phyloP scores from a whole-genome alignment of 2,329 filamentous ascomycete genomes.

The Xylogone sp. region DNA sequence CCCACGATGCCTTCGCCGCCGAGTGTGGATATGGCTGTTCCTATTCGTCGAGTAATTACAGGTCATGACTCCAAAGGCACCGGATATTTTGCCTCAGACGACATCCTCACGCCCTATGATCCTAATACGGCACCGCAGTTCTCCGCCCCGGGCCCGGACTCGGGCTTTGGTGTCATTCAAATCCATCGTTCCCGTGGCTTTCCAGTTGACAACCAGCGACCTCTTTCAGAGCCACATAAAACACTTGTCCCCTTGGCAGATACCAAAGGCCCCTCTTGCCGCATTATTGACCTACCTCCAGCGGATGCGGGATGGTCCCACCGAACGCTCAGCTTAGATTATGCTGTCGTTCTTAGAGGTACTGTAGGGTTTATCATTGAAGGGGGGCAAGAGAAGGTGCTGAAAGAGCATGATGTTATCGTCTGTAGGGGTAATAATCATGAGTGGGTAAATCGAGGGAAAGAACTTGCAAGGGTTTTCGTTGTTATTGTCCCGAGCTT shows the following conservation, averaged over 20 bases:
- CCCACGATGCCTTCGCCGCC: too few species aligned
- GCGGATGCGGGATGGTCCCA: slow-evolving; percentile 32
- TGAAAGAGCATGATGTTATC: slow-evolving; percentile 35
- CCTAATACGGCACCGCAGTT: slow-evolving; percentile 7
- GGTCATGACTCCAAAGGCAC: slow-evolving; percentile 3
- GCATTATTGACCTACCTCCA: slow-evolving; percentile 10
- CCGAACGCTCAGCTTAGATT: slow-evolving; percentile 38
- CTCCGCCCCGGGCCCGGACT: slow-evolving; percentile 9
- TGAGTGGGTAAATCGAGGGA: slow-evolving; percentile 34
- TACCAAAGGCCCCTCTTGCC: background rate
- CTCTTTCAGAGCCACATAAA: background rate
- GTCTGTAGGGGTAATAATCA: slow-evolving; percentile 41
- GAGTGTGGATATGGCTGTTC: background rate
- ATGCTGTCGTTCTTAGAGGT: slow-evolving; percentile 33
- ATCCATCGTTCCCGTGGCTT: slow-evolving; percentile 24
- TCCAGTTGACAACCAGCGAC: slow-evolving; percentile 21
- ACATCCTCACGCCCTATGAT: slow-evolving; percentile 3
- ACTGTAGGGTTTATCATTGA: slow-evolving; percentile 36
- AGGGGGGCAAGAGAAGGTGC: slow-evolving; percentile 33
- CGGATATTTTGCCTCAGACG: slow-evolving; percentile 5
- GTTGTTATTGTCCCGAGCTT: background rate
- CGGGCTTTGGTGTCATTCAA: slow-evolving; percentile 23
- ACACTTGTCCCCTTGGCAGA: background rate
- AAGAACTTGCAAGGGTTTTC: background rate
- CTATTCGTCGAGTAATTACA: slow-evolving; percentile 4